Base-by-base conservation (phyloP, 352 stramenopile genomes). In the Phytophthora capsici region DNA sequence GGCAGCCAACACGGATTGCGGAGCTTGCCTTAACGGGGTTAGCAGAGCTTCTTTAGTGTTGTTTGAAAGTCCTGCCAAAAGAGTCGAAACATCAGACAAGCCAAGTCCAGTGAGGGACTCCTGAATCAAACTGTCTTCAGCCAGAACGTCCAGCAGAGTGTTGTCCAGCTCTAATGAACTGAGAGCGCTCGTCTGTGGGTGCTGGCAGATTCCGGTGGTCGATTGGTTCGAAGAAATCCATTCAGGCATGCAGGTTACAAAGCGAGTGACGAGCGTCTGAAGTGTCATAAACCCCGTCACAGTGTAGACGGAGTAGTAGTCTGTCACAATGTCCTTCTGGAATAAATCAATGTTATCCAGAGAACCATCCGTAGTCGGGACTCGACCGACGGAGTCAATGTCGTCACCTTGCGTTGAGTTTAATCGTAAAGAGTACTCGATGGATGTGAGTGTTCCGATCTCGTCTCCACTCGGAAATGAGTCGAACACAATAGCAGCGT, bases 401-500 rank as follows among this genome's bases (percentile, higher is more conserved):
- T 10, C 56, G 3, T 64, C 45, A 16, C 45, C 56, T 16, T n/a
- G n/a, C 16, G 38, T 41, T 17, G 34, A 17, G 16, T 41, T 41
- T 1, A 41, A 12, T 6, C 34, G 81, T 32, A 90, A 10, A 16
- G 65, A 83, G 67, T 88, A 90, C 51, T 90, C 78, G 26, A 90
- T 82, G 10, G 69, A 75, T 9, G 45, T 53, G 46, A 78, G 77
- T 14, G 30, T 43, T 17, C 81, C 81, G 23, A 87, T 78, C 10
- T 75, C 50, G 25, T 60, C 50, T n/a, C 68, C 66, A 6, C 25
- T 43, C 4, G 80, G 77, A 41, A 50, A 50, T 19, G 72, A 53
- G 14, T 84, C 73, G 20, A 90, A 90, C 41, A 86, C 76, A 22
- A 90, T 86, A 1, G 55, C 78, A 4, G 62, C 76, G 51, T 71